Evolutionary conservation across 1,284 basidiomycete species (phyloP), one percentile per base, ranked within the genome.

Genomic region (Cerrena zonata): DNA sequence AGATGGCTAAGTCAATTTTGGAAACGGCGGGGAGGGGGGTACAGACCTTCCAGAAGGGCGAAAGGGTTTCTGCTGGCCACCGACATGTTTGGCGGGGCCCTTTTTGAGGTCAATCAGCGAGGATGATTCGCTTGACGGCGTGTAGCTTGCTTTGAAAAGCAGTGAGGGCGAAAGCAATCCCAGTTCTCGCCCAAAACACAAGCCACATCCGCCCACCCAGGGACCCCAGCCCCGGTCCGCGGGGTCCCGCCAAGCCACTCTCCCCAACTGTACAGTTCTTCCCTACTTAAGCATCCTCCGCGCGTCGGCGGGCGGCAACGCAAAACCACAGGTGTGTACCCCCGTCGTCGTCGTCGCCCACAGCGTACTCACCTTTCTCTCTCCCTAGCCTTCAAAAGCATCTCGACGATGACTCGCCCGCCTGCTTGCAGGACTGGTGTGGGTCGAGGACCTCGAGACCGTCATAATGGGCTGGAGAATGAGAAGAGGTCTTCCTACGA

Each of bases 391-490:
- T 66, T 72, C 65, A 82, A 87, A 90, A 89, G 87, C 87, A 89
- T 89, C 87, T 89, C 83, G 79, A 82, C 75, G 83, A 89, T 60
- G 86, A 81, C 69, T 72, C 71, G 81, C 78, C 79, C 83, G 79
- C 86, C 82, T 70, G 56, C 52, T 59, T 54, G 57, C 56, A 70
- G 82, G 82, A 84, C 75, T 79, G 78, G 79, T 61, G 84, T 72
- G 74, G 79, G 74, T 86, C 83, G 77, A 88, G 78, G 87, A 89
- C 79, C 74, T 82, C 76, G 86, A 84, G 87, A 89, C 83, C 87
- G 87, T 90, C 82, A 78, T 66, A 71, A 69, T 66, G 66, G 74
- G 82, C 83, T 87, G 87, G 79, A 89, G 86, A 89, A 60, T 52
- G 65, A 82, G 59, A 67, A 54, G 56, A 34, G 7, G 52, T 65